Evolutionary conservation across 306 rosid genomes (phyloP), one percentile per base, ranked within the genome.

Genomic region (Acacia melanoxylon): DNA sequence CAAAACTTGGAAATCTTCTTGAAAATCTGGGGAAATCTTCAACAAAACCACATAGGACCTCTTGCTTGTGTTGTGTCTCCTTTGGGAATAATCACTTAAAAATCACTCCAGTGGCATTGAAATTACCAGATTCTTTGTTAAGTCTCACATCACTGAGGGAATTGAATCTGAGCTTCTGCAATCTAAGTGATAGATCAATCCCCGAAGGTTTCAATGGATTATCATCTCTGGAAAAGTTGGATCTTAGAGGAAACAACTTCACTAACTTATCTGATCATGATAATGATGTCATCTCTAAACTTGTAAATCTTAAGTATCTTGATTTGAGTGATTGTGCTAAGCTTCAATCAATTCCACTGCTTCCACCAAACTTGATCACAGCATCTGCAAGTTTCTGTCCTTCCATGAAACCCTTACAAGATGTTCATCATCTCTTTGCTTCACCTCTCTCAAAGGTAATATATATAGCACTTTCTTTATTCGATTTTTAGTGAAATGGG

Each of bases 371-470:
- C 29, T 59, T 59, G 24, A 24, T 59, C 27, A 14, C 44, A 27
- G 17, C 9, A 0, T 1, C 1, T 48, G 76, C 76, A 22, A 24
- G 22, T 72, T 6, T 20, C 2, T 72, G 76, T 25, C 16, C 25
- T 72, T 45, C 76, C n/a, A 5, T 72, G 76, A 14, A 45, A 45
- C 76, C 76, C 19, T 71, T 72, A 31, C 33, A 65, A 29, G 42
- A 29, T 16, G 22, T 31, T 5, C 70, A 65, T 14, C n/a, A 65
- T 65, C 70, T 65, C 2, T 14, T 65, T 65, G 42, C 42, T 6
- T 31, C 37, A 27, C n/a, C 7, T 31, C 20, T 65, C 70, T 65
- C 22, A 15, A 31, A 65, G 70, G n/a, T 29, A 48, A 48, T 45
- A 12, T 35, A 35, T 35, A 48, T 48, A n/a, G n/a, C 54, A 14